Conservation (phyloP, 148 eudicot species). For the Vaccinium corymbosum region DNA sequence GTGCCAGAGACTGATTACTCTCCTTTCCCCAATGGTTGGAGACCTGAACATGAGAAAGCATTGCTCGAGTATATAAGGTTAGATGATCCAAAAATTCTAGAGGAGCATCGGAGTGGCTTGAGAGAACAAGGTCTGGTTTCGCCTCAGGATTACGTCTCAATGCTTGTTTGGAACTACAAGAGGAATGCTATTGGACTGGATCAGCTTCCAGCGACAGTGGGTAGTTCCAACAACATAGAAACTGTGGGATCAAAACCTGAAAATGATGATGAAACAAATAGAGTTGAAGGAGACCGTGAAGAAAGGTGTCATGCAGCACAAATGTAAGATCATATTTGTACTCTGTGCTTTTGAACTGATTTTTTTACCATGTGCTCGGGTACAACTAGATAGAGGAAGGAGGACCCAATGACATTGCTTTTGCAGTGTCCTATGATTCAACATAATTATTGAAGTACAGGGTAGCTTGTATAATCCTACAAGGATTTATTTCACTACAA, state of each 20-base stretch:
- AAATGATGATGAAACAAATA: constrained; percentile 23
- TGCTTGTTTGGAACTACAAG: constrained; percentile 97
- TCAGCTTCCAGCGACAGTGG: constrained; percentile 24
- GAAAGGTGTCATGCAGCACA: constrained; percentile 32
- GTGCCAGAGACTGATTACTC: constrained; percentile 91
- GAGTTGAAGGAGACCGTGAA: constrained; percentile 36
- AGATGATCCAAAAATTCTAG: constrained; percentile 62
- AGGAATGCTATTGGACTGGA: constrained; percentile 46
- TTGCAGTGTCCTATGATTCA: neutral
- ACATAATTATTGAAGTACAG: neutral
- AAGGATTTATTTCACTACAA: neutral
- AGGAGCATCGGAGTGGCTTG: constrained; percentile 55
- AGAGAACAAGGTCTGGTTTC: constrained; percentile 77
- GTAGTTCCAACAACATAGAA: constrained; percentile 14
- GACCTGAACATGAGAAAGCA: constrained; percentile 86
- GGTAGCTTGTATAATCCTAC: neutral
- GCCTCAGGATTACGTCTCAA: constrained; percentile 85
- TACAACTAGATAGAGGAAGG: constrained; percentile 2
- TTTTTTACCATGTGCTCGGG: neutral
- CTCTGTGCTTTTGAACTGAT: neutral
- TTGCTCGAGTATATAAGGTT: constrained; percentile 65
- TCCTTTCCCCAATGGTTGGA: constrained; percentile 71
- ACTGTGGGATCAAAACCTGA: constrained; percentile 28
- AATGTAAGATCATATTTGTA: constrained; percentile 31
- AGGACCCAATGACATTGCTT: neutral